Evolutionary conservation across 345 rosid genomes (phyloP), one percentile per base, ranked within the genome.

Genomic region (Euphorbia tirucalli): DNA sequence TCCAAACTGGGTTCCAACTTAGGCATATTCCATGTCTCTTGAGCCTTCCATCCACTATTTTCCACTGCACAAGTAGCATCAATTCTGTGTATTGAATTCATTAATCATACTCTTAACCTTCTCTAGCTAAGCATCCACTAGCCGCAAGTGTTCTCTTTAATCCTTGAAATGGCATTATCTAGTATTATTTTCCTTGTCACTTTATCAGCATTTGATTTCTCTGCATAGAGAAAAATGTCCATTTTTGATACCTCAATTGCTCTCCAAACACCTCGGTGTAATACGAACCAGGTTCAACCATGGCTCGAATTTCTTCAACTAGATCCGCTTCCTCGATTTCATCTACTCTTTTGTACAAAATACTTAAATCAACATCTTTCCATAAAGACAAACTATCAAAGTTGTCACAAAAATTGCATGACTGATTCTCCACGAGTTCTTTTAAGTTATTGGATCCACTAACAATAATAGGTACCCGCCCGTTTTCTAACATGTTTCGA

Each of bases 371-470:
- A 58, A 79, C 83, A 37, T 79, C 83, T 8, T 79, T 65, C 81
- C 85, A 79, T 21, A 79, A 24, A 58, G 76, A 79, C 67, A 77
- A 73, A 19, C 67, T 62, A 0, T 82, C 80, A 48, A 69, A 73
- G 31, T 43, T 79, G 14, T 32, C 66, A 7, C 27, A 61, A 48
- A 79, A 74, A 3, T 68, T 78, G 0, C 61, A 48, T 4, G 70
- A 65, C 39, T 71, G 22, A 15, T 56, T 58, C 14, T 76, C 75
- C 11, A 74, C 69, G 8, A 82, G 69, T 4, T 78, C 73, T 0
- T 71, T 74, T 35, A 82, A 82, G 11, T 82, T 76, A 49, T 77
- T 82, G 2, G 85, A 82, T 9, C 85, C 85, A 0, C 83, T 79
- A 0, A 78, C 75, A 3, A 82, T 52, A 19, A 82, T 79, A 3